Evolutionary conservation across 768 basidiomycete species (phyloP).

Genomic region (Imleria badia): DNA sequence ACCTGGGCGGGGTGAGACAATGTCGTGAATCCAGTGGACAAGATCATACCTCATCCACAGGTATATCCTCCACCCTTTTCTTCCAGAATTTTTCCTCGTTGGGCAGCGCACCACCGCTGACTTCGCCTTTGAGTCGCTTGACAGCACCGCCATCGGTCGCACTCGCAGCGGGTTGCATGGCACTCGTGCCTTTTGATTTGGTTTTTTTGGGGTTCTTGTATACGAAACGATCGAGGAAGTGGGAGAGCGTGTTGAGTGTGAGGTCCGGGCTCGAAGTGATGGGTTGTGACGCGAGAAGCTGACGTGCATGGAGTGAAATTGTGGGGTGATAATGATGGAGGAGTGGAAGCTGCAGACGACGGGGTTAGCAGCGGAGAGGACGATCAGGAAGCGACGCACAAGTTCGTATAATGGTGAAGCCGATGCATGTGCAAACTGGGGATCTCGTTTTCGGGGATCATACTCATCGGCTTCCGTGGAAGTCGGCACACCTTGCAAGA

Average conservation of each 20-base stretch:
- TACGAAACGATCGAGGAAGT: slow-evolving; percentile 96
- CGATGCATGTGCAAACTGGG: slow-evolving; percentile 79
- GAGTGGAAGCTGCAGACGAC: slow-evolving; percentile 62
- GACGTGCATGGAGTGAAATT: slow-evolving; percentile 79
- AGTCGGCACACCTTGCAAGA: slow-evolving; percentile 40
- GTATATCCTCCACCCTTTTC: slow-evolving; percentile 66
- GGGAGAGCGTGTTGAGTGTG: slow-evolving; percentile 87
- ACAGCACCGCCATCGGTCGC: slow-evolving; percentile 62
- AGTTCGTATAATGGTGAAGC: slow-evolving; percentile 87
- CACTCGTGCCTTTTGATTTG: slow-evolving; percentile 72
- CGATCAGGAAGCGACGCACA: slow-evolving; percentile 43
- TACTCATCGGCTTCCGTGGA: slow-evolving; percentile 46
- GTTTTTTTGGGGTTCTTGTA: slow-evolving; percentile 92
- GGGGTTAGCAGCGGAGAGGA: background rate
- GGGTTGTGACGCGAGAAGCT: slow-evolving; percentile 70
- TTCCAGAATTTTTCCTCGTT: slow-evolving; percentile 79
- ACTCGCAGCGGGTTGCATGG: slow-evolving; percentile 92
- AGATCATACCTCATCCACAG: slow-evolving; percentile 75
- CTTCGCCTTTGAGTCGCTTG: slow-evolving; percentile 66
- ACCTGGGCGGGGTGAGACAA: slow-evolving; percentile 42
- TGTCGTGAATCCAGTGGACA: background rate
- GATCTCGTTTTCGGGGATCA: slow-evolving; percentile 89
- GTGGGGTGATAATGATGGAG: slow-evolving; percentile 89
- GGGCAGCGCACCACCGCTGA: slow-evolving; percentile 47
- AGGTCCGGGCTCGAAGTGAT: slow-evolving; percentile 86